A percentile compares a stretch with the other conserved stretches of the same genome.
Conservation (phyloP, 2,329 filamentous ascomycete species). For the Eutypa lata region DNA sequence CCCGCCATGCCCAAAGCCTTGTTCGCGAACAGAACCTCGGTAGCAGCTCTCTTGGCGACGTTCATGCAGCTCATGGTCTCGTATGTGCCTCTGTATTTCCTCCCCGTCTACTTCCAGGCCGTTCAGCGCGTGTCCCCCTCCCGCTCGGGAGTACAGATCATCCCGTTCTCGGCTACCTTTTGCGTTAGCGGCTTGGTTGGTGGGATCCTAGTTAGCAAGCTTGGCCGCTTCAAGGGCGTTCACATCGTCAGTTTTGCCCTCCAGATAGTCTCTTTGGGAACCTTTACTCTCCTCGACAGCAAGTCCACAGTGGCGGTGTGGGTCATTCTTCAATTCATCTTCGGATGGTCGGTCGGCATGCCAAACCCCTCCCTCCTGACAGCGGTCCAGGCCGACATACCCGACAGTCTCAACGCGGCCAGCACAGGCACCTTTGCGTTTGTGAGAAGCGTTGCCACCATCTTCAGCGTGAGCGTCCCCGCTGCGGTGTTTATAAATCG, state of each 20-base stretch:
- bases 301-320: slow-evolving; percentile 28
- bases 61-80: slow-evolving; percentile 33
- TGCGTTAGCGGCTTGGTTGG: slow-evolving; percentile 17
- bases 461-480: slow-evolving; percentile 37
- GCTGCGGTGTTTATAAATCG: slow-evolving; percentile 29
- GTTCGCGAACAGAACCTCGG: slow-evolving; percentile 38
- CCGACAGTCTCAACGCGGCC: slow-evolving; percentile 24
- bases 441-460: slow-evolving; percentile 36
- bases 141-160: slow-evolving; percentile 15
- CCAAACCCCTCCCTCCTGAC: slow-evolving; percentile 33
- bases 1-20: slow-evolving; percentile 15
- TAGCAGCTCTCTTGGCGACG: slow-evolving; percentile 25
- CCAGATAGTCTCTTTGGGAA: slow-evolving; percentile 30
- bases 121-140: slow-evolving; percentile 25
- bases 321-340: slow-evolving; percentile 33
- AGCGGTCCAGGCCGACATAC: slow-evolving; percentile 31
- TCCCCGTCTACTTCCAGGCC: slow-evolving; percentile 40
- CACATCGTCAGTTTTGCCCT: slow-evolving; percentile 22
- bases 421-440: slow-evolving; percentile 35
- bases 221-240: slow-evolving; percentile 8
- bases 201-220: slow-evolving; percentile 17
- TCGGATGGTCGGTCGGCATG: slow-evolving; percentile 32
- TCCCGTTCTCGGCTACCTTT: slow-evolving; percentile 18
- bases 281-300: slow-evolving; percentile 31
- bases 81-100: slow-evolving; percentile 31